Conservation (phyloP, 2,329 filamentous ascomycete genomes). For the Hirsutella minnesotensis region DNA sequence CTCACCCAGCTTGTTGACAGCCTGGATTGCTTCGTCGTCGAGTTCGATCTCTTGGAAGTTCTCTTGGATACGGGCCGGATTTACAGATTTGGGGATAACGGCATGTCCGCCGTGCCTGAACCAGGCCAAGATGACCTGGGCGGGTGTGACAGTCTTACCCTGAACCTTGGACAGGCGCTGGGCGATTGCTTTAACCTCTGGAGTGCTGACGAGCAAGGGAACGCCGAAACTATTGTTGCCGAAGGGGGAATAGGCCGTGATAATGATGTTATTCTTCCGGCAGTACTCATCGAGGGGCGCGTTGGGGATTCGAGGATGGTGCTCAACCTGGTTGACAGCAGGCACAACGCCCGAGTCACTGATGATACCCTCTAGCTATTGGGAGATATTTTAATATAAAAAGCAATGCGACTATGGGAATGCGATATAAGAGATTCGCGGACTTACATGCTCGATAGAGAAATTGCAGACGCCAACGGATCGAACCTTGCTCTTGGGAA, state of each 20-base stretch:
- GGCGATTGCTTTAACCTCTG: constrained; percentile 43
- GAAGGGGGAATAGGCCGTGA: constrained; percentile 51
- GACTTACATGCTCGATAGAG: constrained; percentile 39
- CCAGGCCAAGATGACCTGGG: constrained; percentile 45
- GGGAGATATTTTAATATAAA: too few species aligned
- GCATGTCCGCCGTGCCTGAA: constrained; percentile 46
- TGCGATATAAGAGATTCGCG: too few species aligned
- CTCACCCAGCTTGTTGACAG: constrained; percentile 50
- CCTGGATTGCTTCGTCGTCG: constrained; percentile 42
- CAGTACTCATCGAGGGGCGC: constrained; percentile 47
- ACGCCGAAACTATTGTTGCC: constrained; percentile 31
- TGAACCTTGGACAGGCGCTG: constrained; percentile 25
- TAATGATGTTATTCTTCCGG: constrained; percentile 50
- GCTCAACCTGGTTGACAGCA: constrained; percentile 59
- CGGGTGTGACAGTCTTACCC: constrained; percentile 26
- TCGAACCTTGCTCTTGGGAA: constrained; percentile 48
- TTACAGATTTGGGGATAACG: constrained; percentile 68
- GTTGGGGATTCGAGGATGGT: constrained; percentile 50
- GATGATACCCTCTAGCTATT: constrained; percentile 40
- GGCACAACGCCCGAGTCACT: constrained; percentile 43
- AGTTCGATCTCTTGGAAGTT: constrained; percentile 61
- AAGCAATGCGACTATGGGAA: too few species aligned
- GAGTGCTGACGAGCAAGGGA: constrained; percentile 44
- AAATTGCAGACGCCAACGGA: constrained; percentile 69
- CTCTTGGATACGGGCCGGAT: constrained; percentile 50